Evolutionary conservation across 169 alveolate species (phyloP).

Genomic region (Amoebophrya sp.): DNA sequence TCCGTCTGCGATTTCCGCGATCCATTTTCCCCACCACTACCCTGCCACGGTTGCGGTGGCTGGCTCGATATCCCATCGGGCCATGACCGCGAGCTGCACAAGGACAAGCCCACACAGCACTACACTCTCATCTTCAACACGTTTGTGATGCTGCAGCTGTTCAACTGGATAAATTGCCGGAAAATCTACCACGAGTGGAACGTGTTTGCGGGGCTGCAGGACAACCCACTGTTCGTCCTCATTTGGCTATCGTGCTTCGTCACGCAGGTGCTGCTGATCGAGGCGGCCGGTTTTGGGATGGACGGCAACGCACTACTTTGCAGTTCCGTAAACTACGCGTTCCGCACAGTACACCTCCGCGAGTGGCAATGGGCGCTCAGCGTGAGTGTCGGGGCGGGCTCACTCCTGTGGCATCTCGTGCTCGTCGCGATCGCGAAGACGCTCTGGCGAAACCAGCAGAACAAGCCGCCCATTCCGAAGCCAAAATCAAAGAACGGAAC

Average conservation of each 20-base stretch:
- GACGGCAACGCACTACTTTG: neutral
- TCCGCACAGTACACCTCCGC: neutral
- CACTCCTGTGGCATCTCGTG: neutral
- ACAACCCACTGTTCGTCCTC: neutral
- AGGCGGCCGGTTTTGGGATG: neutral
- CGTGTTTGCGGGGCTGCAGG: constrained; percentile 51
- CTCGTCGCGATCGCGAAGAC: neutral
- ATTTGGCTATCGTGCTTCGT: neutral
- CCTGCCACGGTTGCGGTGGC: neutral
- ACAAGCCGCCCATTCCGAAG: too few species aligned
- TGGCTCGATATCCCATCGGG: neutral
- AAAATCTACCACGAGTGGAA: constrained; percentile 53
- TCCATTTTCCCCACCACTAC: neutral
- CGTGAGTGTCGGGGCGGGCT: neutral
- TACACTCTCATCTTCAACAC: constrained; percentile 67
- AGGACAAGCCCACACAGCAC: constrained; percentile 57
- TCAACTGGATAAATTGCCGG: constrained; percentile 69
- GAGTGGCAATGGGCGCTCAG: neutral
- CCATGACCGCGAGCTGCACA: neutral
- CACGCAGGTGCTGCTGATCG: neutral
- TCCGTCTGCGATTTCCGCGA: neutral
- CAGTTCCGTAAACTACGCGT: neutral
- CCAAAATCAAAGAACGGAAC: too few species aligned
- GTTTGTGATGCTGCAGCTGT: constrained; percentile 67
- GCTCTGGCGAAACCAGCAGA: too few species aligned